Conservation (phyloP, 441 rosid species). For the Corymbia calophylla region DNA sequence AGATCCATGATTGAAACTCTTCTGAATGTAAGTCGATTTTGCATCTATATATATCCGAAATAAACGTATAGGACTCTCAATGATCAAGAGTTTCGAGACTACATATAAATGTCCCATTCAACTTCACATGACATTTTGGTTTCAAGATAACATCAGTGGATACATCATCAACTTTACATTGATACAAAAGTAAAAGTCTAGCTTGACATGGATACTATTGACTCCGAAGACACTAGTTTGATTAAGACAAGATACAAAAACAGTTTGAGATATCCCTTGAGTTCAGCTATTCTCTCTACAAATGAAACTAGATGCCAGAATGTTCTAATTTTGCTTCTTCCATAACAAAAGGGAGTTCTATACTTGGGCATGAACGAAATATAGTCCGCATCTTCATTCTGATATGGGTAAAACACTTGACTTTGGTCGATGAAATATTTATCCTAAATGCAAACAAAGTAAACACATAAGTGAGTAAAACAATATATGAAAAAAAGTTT, state of each 20-base stretch:
- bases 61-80: background rate
- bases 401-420: background rate
- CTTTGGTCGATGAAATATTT: background rate
- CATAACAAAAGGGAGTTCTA: background rate
- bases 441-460: background rate
- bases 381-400: background rate
- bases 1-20: background rate
- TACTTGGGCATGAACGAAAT: background rate
- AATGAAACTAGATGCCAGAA: background rate
- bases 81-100: background rate
- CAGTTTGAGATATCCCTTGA: background rate
- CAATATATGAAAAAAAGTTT: background rate
- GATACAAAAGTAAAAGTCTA: background rate
- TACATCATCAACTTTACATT: background rate
- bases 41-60: background rate
- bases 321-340: background rate
- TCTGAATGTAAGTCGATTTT: background rate
- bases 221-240: background rate
- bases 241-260: background rate
- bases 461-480: background rate
- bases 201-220: background rate
- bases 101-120: background rate
- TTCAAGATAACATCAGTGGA: background rate
- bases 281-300: background rate
- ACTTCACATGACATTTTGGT: background rate